Conservation (phyloP, 257 asterid species). For the Solanum chilense region DNA sequence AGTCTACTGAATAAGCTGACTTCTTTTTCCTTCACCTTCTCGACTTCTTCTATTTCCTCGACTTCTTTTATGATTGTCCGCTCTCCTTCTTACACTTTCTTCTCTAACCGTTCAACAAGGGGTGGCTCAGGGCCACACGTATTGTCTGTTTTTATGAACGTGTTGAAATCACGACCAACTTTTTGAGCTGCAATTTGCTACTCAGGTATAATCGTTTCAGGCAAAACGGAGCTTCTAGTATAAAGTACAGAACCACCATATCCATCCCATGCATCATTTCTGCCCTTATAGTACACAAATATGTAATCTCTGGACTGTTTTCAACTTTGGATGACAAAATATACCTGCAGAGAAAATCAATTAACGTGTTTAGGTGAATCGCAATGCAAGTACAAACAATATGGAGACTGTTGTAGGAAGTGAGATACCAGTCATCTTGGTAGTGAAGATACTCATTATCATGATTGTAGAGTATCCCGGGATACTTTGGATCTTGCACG, state of each 20-base stretch:
- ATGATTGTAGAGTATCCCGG: conserved; percentile 84
- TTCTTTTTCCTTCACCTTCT: conserved; percentile 56
- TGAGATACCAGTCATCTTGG: conserved; percentile 85
- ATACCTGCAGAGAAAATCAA: conserved; percentile 39
- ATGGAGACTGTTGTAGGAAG: background rate
- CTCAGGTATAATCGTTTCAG: conserved; percentile 66
- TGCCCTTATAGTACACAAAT: conserved; percentile 74
- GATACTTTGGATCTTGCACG: conserved; percentile 73
- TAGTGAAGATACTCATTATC: conserved; percentile 92
- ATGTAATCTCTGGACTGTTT: conserved; percentile 71
- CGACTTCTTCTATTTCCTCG: conserved; percentile 71
- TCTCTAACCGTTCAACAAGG: conserved; percentile 76
- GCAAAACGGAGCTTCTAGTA: conserved; percentile 70
- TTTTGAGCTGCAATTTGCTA: conserved; percentile 55
- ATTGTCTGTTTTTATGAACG: conserved; percentile 61
- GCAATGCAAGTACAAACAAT: background rate
- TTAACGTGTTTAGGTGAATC: background rate
- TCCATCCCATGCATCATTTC: conserved; percentile 98
- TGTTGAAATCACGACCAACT: conserved; percentile 66
- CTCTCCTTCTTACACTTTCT: conserved; percentile 91
- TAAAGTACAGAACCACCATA: conserved; percentile 84
- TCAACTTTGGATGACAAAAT: conserved; percentile 68
- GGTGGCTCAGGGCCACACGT: conserved; percentile 94
- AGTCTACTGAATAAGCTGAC: conserved; percentile 39
- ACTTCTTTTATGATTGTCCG: conserved; percentile 67